Percentiles rank a stretch among this genome's conserved stretches.
Evolutionary conservation across 257 asterid genomes (phyloP).

Genomic region (Dorcoceras hygrometricum): DNA sequence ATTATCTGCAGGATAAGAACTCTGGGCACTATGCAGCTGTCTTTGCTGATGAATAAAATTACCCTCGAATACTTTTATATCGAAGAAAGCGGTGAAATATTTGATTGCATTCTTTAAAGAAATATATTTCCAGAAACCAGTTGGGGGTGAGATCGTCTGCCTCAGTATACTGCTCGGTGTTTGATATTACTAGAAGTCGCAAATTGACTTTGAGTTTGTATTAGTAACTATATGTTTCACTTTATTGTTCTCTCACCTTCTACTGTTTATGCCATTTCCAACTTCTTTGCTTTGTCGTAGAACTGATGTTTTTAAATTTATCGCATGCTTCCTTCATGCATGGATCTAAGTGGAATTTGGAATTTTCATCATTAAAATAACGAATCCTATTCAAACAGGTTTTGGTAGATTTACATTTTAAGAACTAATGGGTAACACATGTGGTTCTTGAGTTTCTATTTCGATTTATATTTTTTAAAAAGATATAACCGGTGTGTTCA

Average conservation of each 20-base stretch:
- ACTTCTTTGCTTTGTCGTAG: not conserved
- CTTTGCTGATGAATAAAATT: conserved; percentile 35
- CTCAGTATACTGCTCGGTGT: not conserved
- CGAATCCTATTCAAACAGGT: not conserved
- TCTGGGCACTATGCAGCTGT: conserved; percentile 57
- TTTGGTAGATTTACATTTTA: not conserved
- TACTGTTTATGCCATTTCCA: not conserved
- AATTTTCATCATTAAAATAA: not conserved
- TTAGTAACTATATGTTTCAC: not conserved
- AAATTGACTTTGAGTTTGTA: not conserved
- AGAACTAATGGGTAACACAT: not conserved
- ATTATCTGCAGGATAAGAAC: conserved; percentile 55
- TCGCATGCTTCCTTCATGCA: no score
- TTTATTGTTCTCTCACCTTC: not conserved
- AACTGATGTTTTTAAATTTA: not conserved
- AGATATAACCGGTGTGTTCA: no score
- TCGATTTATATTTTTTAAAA: not conserved
- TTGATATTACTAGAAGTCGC: not conserved
- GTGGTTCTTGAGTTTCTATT: not conserved
- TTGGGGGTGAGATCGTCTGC: not conserved
- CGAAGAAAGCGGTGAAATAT: not conserved
- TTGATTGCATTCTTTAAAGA: not conserved
- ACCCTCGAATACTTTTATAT: not conserved
- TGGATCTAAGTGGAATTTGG: not conserved
- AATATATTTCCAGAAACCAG: not conserved